phyloP scores from a whole-genome alignment of 352 stramenopile species.

The Globisporangium cederbergense region DNA sequence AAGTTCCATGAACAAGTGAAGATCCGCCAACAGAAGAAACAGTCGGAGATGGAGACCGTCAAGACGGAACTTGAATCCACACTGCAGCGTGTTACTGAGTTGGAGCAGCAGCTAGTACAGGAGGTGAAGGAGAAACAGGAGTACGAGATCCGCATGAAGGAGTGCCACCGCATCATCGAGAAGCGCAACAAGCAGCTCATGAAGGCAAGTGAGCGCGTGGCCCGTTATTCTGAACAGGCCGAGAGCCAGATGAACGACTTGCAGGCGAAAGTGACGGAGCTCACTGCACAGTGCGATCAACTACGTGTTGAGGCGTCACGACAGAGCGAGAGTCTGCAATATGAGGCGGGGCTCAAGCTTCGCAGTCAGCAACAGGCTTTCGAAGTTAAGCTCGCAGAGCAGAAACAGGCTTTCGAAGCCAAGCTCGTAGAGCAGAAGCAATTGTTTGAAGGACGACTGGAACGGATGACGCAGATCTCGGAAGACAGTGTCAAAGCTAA shows the following conservation, averaged over 20 bases:
- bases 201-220: conserved; percentile 75
- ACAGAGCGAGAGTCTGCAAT: conserved; percentile 23
- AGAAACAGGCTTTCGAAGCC: conserved; percentile 15
- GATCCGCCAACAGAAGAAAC: conserved; percentile 64
- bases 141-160: conserved; percentile 64
- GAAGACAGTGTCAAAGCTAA: conserved; percentile 23
- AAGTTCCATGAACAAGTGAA: conserved; percentile 68
- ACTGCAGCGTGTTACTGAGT: conserved; percentile 23
- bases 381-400: conserved; percentile 23
- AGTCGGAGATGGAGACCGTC: conserved; percentile 56
- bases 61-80: conserved; percentile 39
- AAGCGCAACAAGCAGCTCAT: conserved; percentile 86
- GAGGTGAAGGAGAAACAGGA: conserved; percentile 58
- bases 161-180: conserved; percentile 80
- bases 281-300: conserved; percentile 35
- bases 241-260: conserved; percentile 46
- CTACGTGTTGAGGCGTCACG: conserved; percentile 23
- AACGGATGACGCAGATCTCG: conserved; percentile 21
- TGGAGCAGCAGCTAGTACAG: conserved; percentile 33
- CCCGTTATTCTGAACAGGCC: conserved; percentile 58
- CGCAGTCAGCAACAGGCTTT: conserved; percentile 21
- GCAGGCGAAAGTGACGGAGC: conserved; percentile 30
- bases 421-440: conserved; percentile 31
- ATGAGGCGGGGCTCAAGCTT: conserved; percentile 29
- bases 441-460: conserved; percentile 27